Conservation (phyloP, 495 filamentous ascomycete species). For the Acidomyces sp. region DNA sequence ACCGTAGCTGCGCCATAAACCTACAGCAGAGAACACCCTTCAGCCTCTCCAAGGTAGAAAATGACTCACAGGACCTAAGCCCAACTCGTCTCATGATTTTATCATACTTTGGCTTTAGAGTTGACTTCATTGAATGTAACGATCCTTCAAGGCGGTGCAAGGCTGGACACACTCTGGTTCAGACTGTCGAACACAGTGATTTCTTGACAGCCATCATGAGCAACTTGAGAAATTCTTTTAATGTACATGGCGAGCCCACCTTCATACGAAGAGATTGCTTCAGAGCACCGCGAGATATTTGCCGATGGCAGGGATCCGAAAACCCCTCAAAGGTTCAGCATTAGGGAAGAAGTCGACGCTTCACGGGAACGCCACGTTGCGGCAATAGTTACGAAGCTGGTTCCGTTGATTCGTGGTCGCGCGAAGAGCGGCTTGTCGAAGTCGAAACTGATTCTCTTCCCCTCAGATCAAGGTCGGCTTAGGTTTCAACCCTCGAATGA, state of each 20-base stretch:
- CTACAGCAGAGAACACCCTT: no score
- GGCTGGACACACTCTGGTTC: no score
- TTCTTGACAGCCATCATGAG: no score
- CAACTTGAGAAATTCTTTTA: no score
- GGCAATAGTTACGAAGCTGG: conserved; percentile 6
- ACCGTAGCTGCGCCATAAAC: no score
- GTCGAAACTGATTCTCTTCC: conserved; percentile 9
- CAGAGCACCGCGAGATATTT: not conserved
- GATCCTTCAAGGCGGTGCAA: no score
- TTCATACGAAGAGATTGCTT: conserved; percentile 7
- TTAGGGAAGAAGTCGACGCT: conserved; percentile 11
- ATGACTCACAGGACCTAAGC: no score
- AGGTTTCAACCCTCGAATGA: not conserved
- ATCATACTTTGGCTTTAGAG: no score
- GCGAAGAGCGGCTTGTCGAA: conserved; percentile 6
- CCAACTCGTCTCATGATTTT: no score
- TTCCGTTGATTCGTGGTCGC: conserved; percentile 5
- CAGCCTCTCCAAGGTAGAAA: no score
- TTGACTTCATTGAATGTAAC: no score
- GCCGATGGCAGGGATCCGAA: conserved; percentile 1
- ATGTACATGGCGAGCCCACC: conserved; percentile 4
- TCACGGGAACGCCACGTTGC: conserved; percentile 12
- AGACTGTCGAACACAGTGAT: no score
- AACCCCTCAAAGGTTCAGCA: conserved; percentile 2
- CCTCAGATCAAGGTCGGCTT: conserved; percentile 12